phyloP scores from a whole-genome alignment of 2,329 filamentous ascomycete species.

The Aspergillus sp. region DNA sequence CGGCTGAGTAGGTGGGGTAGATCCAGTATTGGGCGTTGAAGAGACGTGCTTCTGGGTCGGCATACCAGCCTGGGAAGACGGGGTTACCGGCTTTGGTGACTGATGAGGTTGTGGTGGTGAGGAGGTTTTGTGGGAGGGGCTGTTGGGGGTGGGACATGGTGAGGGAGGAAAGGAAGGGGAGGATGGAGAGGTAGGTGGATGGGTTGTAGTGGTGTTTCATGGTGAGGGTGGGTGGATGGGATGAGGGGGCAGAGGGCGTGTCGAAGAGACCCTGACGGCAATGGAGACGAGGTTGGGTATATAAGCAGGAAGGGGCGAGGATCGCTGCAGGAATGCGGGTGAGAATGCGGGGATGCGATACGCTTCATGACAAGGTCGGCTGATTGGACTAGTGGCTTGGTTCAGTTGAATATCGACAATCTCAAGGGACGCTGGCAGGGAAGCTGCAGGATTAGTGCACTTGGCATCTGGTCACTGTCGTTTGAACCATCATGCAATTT shows the following conservation, averaged over 20 bases:
- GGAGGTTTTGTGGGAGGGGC: conserved; percentile 3
- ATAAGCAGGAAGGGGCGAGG: neutral
- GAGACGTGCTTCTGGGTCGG: conserved; percentile 53
- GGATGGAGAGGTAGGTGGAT: neutral
- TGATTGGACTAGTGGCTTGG: neutral
- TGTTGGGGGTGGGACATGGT: neutral
- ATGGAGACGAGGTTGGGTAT: neutral
- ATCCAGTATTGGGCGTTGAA: conserved; percentile 52
- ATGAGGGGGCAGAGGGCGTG: neutral
- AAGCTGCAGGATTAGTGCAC: neutral
- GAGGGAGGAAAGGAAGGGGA: conserved; percentile 2
- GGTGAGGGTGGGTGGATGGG: neutral
- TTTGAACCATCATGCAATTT: neutral
- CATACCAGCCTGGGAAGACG: conserved; percentile 54
- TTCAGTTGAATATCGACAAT: neutral
- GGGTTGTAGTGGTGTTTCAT: conserved; percentile 4
- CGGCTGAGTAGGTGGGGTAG: conserved; percentile 50
- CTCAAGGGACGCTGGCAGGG: neutral
- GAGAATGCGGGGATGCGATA: conserved; percentile 8
- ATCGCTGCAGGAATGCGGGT: conserved; percentile 2
- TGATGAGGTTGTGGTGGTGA: neutral
- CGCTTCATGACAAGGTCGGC: neutral
- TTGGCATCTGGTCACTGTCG: neutral
- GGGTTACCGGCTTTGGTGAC: conserved; percentile 41
- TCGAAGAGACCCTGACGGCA: neutral